A percentile compares a stretch with the other conserved stretches of the same genome.
Conservation (phyloP, 2,329 filamentous ascomycete species). For the Penicillium sp. region DNA sequence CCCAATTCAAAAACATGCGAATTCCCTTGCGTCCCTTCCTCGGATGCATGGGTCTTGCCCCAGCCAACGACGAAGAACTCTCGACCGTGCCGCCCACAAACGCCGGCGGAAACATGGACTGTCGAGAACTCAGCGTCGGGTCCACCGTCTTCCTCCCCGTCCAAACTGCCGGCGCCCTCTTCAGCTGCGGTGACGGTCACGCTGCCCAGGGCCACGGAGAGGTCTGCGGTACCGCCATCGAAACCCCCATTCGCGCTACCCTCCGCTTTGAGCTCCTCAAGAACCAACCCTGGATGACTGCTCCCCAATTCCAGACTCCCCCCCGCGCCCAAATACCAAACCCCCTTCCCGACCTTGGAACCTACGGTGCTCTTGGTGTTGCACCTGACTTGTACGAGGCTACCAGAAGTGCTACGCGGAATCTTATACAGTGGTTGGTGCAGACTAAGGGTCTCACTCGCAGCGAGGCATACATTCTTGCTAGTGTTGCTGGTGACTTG, state of each 20-base stretch:
- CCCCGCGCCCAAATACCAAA: conserved; percentile 24
- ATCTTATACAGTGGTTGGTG: conserved; percentile 51
- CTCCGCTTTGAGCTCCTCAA: conserved; percentile 52
- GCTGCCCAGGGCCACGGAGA: conserved; percentile 56
- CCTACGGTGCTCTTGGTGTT: conserved; percentile 51
- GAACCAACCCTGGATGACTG: conserved; percentile 46
- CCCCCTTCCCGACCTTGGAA: conserved; percentile 34
- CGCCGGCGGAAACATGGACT: conserved; percentile 57
- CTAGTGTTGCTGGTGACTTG: conserved; percentile 51
- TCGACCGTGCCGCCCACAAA: conserved; percentile 52
- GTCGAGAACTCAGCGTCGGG: conserved; percentile 49
- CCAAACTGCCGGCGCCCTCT: conserved; percentile 50
- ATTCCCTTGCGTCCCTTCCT: conserved; percentile 54
- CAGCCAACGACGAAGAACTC: conserved; percentile 45
- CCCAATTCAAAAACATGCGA: conserved; percentile 49
- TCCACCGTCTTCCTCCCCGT: conserved; percentile 52
- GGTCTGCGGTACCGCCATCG: conserved; percentile 57
- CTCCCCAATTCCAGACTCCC: conserved; percentile 50
- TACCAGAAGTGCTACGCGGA: conserved; percentile 48
- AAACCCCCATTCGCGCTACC: conserved; percentile 52
- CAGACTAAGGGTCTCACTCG: conserved; percentile 47
- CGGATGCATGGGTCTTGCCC: conserved; percentile 54
- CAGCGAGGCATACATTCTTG: conserved; percentile 54
- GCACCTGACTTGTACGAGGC: conserved; percentile 50
- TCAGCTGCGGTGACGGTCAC: conserved; percentile 56